phyloP scores from a whole-genome alignment of 2,329 filamentous ascomycete species.

The Grosmannia clavigera region DNA sequence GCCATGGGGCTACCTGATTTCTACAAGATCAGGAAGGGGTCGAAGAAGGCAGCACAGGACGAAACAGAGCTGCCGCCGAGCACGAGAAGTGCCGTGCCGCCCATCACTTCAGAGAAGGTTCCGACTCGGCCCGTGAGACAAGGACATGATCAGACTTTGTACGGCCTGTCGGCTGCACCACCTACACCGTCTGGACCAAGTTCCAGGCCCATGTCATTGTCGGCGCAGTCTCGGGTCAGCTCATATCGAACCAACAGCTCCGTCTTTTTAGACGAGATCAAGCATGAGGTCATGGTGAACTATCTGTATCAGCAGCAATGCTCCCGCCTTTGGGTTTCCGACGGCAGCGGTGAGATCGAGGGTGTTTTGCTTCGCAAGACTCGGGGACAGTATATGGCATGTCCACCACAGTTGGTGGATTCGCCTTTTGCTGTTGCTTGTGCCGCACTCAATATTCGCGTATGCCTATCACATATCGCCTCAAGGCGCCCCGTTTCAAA shows the following conservation, averaged over 20 bases:
- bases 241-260: constrained; percentile 33
- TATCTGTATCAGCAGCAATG: constrained; percentile 74
- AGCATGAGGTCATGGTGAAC: constrained; percentile 74
- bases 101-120: constrained; percentile 23
- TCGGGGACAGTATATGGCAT: constrained; percentile 59
- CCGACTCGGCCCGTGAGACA: neutral
- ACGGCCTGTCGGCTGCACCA: neutral
- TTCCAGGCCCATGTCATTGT: constrained; percentile 41
- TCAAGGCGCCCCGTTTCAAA: neutral
- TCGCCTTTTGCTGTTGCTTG: constrained; percentile 54
- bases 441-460: constrained; percentile 58
- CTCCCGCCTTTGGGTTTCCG: constrained; percentile 59
- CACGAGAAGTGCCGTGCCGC: neutral
- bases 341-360: constrained; percentile 54
- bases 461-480: constrained; percentile 21
- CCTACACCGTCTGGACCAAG: constrained; percentile 21
- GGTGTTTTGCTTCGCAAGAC: constrained; percentile 60
- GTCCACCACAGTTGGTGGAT: constrained; percentile 50
- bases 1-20: constrained; percentile 1
- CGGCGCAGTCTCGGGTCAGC: constrained; percentile 26
- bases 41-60: neutral
- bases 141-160: neutral
- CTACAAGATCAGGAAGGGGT: constrained; percentile 2
- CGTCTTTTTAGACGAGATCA: constrained; percentile 56
- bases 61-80: neutral